These are phyloP conservation scores for Tricholoma hemisulphureum DNA, from an alignment of 768 basidiomycete genomes.

Conservation along the genomic window DNA sequence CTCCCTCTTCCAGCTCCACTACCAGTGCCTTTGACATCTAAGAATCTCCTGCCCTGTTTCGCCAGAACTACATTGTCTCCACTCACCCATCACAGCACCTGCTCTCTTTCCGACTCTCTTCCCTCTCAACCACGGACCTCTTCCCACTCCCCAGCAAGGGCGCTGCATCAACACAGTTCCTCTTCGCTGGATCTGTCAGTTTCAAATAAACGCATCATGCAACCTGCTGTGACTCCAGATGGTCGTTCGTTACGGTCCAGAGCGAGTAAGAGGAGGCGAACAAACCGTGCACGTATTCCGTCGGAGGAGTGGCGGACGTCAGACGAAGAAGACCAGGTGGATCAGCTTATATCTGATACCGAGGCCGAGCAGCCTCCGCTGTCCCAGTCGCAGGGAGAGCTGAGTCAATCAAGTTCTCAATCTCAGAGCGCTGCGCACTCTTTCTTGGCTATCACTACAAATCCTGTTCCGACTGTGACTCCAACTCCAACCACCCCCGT, in stretches of 20 bases:
- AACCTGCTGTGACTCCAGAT: neutral
- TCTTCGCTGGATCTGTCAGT: neutral
- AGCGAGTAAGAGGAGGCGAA: neutral
- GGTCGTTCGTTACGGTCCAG: neutral
- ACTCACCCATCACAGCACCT: neutral
- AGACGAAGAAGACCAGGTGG: conserved; percentile 9
- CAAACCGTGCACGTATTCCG: neutral
- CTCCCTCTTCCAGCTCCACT: too few relatives aligned
- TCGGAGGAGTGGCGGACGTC: neutral
- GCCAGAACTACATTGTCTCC: neutral
- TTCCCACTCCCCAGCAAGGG: neutral
- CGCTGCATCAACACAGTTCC: neutral
- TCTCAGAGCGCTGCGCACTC: neutral
- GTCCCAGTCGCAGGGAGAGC: conserved; percentile 1
- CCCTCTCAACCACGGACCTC: neutral
- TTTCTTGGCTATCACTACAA: neutral
- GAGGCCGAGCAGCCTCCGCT: neutral
- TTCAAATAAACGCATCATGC: neutral
- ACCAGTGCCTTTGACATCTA: neutral
- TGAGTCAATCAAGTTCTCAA: neutral
- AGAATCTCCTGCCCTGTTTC: neutral
- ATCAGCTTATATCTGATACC: conserved; percentile 13
- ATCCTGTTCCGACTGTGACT: neutral
- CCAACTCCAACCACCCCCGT: conserved; percentile 7
- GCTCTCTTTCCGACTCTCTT: neutral